Conservation (phyloP, 176 grass and related monocot genomes). For the Cocos nucifera region DNA sequence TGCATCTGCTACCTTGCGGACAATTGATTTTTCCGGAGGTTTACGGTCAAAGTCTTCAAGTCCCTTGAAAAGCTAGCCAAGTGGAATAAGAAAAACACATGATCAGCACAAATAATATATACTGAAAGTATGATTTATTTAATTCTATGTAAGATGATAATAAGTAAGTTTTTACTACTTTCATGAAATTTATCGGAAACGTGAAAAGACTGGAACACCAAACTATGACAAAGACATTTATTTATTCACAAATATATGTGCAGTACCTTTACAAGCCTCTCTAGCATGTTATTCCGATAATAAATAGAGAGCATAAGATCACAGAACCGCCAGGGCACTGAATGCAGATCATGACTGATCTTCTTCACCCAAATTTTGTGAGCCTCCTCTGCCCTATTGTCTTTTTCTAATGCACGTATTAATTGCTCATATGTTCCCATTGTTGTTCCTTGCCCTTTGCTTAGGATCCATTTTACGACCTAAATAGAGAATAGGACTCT, state of each 20-base stretch:
- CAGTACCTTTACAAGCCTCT: slow-evolving; percentile 62
- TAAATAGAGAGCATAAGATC: slow-evolving; percentile 77
- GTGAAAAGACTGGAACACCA: neutral
- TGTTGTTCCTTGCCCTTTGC: slow-evolving; percentile 92
- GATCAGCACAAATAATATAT: too few species aligned
- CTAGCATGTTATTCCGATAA: slow-evolving; percentile 79
- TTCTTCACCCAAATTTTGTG: slow-evolving; percentile 75
- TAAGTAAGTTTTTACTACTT: too few species aligned
- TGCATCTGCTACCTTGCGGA: slow-evolving; percentile 73
- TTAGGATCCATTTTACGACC: slow-evolving; percentile 93
- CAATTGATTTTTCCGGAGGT: slow-evolving; percentile 48
- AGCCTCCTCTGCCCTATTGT: slow-evolving; percentile 90
- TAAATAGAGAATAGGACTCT: slow-evolving; percentile 11
- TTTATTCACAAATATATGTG: neutral
- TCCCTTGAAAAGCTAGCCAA: slow-evolving; percentile 47
- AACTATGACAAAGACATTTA: neutral
- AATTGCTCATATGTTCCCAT: slow-evolving; percentile 71
- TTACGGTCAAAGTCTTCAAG: slow-evolving; percentile 68
- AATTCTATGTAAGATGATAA: too few species aligned
- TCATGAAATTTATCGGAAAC: too few species aligned
- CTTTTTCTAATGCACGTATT: slow-evolving; percentile 78
- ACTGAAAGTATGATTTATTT: too few species aligned
- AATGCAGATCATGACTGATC: slow-evolving; percentile 56
- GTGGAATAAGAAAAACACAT: slow-evolving; percentile 8
- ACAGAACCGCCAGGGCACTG: slow-evolving; percentile 77